These are phyloP conservation scores for Oligophagozyma castellii DNA, from an alignment of 1,139 yeast genomes.

Conservation along the genomic window DNA sequence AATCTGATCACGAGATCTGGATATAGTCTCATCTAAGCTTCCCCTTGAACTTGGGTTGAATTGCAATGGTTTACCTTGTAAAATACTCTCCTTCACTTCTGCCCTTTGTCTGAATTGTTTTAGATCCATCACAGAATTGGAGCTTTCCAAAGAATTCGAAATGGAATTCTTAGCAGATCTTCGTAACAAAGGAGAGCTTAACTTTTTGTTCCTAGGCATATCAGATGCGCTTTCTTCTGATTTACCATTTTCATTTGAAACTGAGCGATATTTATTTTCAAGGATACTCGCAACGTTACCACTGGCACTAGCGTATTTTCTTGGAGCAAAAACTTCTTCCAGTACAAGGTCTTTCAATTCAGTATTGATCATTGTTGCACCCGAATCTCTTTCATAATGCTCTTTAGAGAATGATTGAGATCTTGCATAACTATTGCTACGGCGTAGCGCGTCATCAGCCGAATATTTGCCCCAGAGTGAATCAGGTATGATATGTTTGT, in stretches of 20 bases:
- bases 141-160: slow-evolving; percentile 16
- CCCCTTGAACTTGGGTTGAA: not conserved
- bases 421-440: slow-evolving; percentile 2
- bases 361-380: slow-evolving; percentile 52
- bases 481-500: slow-evolving; percentile 78
- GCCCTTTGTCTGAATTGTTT: slow-evolving; percentile 18
- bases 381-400: slow-evolving; percentile 23
- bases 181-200: slow-evolving; percentile 11
- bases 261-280: slow-evolving; percentile 5
- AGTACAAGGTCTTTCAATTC: slow-evolving; percentile 52
- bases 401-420: not conserved
- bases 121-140: slow-evolving; percentile 21
- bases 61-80: slow-evolving; percentile 1
- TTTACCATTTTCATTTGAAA: slow-evolving; percentile 8
- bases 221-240: slow-evolving; percentile 16
- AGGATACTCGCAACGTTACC: slow-evolving; percentile 5
- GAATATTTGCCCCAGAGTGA: slow-evolving; percentile 55
- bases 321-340: slow-evolving; percentile 57
- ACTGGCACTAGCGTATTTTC: slow-evolving; percentile 5
- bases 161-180: slow-evolving; percentile 14
- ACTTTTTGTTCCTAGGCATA: not conserved
- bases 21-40: slow-evolving; percentile 1
- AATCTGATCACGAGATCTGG: not conserved
- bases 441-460: slow-evolving; percentile 2
- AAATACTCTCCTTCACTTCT: slow-evolving; percentile 1